phyloP scores from a whole-genome alignment of 2,329 filamentous ascomycete species.

The Eutypa lata region DNA sequence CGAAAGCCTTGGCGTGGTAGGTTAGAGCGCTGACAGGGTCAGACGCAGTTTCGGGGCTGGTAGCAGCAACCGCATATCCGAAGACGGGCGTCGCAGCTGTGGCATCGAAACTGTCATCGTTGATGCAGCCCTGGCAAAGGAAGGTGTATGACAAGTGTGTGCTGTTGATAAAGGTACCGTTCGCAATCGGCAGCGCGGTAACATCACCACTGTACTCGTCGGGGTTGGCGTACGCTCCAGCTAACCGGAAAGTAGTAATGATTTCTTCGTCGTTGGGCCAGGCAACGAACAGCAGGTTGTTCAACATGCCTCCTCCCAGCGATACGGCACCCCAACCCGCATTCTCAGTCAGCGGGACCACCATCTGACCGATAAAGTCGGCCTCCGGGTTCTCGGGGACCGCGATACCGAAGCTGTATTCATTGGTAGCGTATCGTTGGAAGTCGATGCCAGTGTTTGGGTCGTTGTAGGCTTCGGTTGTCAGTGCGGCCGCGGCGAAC shows the following conservation, averaged over 20 bases:
- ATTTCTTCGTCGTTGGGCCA: conserved; percentile 47
- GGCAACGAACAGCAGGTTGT: conserved; percentile 44
- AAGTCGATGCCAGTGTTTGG: too few relatives aligned
- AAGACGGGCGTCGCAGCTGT: conserved; percentile 26
- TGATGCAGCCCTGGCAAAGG: conserved; percentile 44
- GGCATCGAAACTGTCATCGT: conserved; percentile 27
- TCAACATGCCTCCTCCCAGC: conserved; percentile 44
- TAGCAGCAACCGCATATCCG: conserved; percentile 37
- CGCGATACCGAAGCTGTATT: too few relatives aligned
- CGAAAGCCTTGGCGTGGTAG: conserved; percentile 39
- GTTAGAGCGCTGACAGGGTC: conserved; percentile 31
- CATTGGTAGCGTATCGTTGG: too few relatives aligned
- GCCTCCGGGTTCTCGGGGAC: too few relatives aligned
- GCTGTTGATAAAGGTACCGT: conserved; percentile 49
- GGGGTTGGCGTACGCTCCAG: conserved; percentile 43
- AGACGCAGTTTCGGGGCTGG: conserved; percentile 27
- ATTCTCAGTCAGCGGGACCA: conserved; percentile 38
- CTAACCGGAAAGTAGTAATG: conserved; percentile 25
- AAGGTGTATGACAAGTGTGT: conserved; percentile 54
- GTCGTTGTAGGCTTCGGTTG: too few relatives aligned
- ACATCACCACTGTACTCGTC: conserved; percentile 41
- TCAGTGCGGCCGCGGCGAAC: too few relatives aligned
- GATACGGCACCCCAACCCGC: conserved; percentile 47
- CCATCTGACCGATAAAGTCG: conserved; percentile 7
- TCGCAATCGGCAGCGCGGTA: conserved; percentile 41